These are phyloP conservation scores for Talaromyces amestolkiae DNA, from an alignment of 2,329 filamentous ascomycete genomes.

Conservation along the genomic window DNA sequence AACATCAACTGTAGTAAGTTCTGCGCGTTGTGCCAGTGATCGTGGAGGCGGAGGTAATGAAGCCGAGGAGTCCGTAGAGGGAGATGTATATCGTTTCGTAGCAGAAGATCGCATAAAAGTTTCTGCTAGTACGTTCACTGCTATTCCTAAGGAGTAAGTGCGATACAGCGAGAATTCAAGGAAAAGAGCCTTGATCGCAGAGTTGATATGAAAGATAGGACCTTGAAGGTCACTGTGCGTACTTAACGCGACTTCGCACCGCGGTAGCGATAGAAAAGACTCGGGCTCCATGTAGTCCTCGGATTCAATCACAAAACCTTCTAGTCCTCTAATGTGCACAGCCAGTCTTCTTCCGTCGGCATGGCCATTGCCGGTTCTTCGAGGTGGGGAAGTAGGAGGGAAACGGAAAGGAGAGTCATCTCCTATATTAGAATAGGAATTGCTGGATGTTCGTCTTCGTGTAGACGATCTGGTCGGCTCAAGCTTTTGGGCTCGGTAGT, in stretches of 20 bases:
- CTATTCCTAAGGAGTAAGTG: constrained; percentile 85
- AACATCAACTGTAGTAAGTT: constrained; percentile 78
- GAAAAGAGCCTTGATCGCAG: constrained; percentile 72
- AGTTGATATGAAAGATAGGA: constrained; percentile 82
- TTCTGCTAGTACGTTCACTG: constrained; percentile 69
- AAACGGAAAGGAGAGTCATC: constrained; percentile 61
- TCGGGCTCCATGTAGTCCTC: constrained; percentile 80
- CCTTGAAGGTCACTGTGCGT: constrained; percentile 84
- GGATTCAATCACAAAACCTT: constrained; percentile 87
- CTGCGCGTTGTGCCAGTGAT: constrained; percentile 39
- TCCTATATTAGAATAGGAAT: constrained; percentile 55
- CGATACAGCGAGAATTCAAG: constrained; percentile 90
- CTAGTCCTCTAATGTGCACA: constrained; percentile 76
- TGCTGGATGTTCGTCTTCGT: constrained; percentile 71
- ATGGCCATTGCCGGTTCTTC: constrained; percentile 39
- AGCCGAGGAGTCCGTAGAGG: constrained; percentile 22
- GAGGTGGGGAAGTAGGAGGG: constrained; percentile 49
- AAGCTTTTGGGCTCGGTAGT: constrained; percentile 80
- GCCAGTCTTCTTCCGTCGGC: constrained; percentile 80
- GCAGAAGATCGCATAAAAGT: constrained; percentile 53
- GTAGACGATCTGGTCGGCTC: constrained; percentile 53
- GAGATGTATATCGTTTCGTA: constrained; percentile 20
- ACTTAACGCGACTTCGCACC: constrained; percentile 81
- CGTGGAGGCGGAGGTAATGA: constrained; percentile 30
- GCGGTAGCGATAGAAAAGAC: constrained; percentile 79